Base-by-base conservation (phyloP, 1,139 yeast genomes). In the Diutina neorugosa region DNA sequence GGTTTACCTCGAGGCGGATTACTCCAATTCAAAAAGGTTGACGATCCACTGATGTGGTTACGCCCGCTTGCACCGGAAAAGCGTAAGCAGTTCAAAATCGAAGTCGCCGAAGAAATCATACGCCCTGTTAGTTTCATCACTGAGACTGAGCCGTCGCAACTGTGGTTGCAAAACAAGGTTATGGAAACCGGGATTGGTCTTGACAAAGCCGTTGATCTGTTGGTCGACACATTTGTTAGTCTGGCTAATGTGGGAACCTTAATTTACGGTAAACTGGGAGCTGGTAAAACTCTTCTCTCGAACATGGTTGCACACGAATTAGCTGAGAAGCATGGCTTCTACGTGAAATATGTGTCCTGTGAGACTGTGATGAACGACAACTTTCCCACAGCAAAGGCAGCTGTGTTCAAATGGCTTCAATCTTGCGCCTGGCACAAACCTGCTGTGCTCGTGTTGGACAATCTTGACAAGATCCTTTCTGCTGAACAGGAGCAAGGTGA, bases 381-480 rank as follows among this genome's bases (percentile, higher is more conserved):
- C 19, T 18, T n/a, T 11, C 25, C 21, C 41, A 21, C 51, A n/a
- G 44, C 44, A 20, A 40, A 40, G 21, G 18, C 41, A 5, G 70
- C 77, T 27, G 60, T 89, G 44, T 70, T 70, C 21, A 76, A 75
- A 51, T 73, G 82, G 70, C 63, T 85, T 25, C 77, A 78, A 51
- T 78, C 78, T 55, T 81, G 91, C 41, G 73, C 86, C 21, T 89
- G 96, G 96, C 80, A 82, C 62, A 75, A 86, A 25, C 97, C 98
- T 0, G 72, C 93, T 0, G 70, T 90, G 1, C 66, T 93, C 4
- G 68, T 91, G 1, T 65, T 93, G 41, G 98, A 93, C 60, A 90
- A 90, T 60, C 65, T 90, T n/a, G 96, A 91, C 60, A 78, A 80
- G 58, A 63, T 91, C 12, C 74, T 90, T 50, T 80, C 88, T 0